phyloP scores from a whole-genome alignment of 164 flowering plant genomes.

The Annona squamosa region DNA sequence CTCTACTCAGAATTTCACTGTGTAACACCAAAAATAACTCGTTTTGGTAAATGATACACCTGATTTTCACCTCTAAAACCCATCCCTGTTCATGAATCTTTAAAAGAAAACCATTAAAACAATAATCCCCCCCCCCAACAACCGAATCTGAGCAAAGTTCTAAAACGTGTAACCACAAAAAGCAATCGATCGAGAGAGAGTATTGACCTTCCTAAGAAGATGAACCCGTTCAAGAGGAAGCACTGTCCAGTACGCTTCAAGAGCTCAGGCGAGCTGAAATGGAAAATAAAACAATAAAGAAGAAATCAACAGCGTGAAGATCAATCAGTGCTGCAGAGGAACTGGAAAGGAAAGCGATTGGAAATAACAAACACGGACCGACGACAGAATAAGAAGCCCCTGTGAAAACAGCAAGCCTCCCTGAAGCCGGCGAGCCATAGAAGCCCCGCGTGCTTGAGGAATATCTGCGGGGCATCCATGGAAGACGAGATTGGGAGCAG shows the following conservation, averaged over 20 bases:
- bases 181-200: not conserved
- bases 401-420: slow-evolving; percentile 81
- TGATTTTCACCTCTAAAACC: too few relatives aligned
- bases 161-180: not conserved
- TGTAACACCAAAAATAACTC: too few relatives aligned
- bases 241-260: slow-evolving; percentile 79
- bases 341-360: not conserved
- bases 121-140: too few relatives aligned
- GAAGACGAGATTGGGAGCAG: not conserved
- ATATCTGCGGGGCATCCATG: not conserved
- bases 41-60: too few relatives aligned
- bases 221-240: slow-evolving; percentile 77
- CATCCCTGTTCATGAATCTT: too few relatives aligned
- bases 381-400: slow-evolving; percentile 55
- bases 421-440: slow-evolving; percentile 71
- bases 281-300: slow-evolving; percentile 36
- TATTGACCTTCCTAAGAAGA: slow-evolving; percentile 77
- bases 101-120: too few relatives aligned
- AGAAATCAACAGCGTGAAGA: not conserved
- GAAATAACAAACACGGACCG: slow-evolving; percentile 29
- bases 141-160: not conserved
- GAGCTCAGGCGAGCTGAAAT: slow-evolving; percentile 62
- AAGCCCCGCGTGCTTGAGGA: slow-evolving; percentile 36
- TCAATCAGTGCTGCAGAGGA: not conserved
- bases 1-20: too few relatives aligned